Percentiles rank a stretch among this genome's conserved stretches.
These are phyloP conservation scores for Sporobolomyces phaffii DNA, from an alignment of 768 basidiomycete genomes.

Conservation along the genomic window DNA sequence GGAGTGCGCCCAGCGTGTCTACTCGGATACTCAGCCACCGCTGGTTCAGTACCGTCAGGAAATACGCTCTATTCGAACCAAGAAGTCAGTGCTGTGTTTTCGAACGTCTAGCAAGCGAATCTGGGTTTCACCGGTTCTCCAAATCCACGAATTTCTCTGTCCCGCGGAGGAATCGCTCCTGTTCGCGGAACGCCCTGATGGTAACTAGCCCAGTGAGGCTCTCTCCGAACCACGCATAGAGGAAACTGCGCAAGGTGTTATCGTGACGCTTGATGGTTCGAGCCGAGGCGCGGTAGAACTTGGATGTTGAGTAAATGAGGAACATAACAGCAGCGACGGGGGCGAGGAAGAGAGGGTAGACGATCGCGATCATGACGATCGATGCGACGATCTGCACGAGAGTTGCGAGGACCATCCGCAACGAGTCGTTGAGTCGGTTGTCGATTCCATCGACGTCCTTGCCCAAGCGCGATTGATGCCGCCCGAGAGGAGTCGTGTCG, in stretches of 20 bases:
- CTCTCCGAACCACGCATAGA: conserved; percentile 91
- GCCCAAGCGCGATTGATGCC: conserved; percentile 12
- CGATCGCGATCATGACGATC: conserved; percentile 26
- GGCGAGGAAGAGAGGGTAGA: conserved; percentile 22
- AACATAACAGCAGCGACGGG: conserved; percentile 1
- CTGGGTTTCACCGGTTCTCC: conserved; percentile 77
- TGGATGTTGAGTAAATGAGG: conserved; percentile 54
- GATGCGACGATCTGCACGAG: background rate
- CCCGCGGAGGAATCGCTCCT: conserved; percentile 61
- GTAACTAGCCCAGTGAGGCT: conserved; percentile 70
- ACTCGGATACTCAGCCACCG: conserved; percentile 47
- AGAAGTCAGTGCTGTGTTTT: no score
- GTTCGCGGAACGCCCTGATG: conserved; percentile 71
- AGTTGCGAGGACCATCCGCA: conserved; percentile 58
- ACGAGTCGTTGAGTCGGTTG: conserved; percentile 59
- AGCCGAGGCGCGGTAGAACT: conserved; percentile 63
- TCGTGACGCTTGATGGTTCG: conserved; percentile 79
- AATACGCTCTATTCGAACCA: no score
- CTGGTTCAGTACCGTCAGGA: conserved; percentile 78
- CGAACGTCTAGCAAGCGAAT: no score
- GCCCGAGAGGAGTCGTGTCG: conserved; percentile 55
- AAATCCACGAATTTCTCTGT: conserved; percentile 70
- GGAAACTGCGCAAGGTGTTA: conserved; percentile 68
- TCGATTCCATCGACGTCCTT: conserved; percentile 55
- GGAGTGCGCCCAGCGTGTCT: conserved; percentile 5